These are phyloP conservation scores for Dioszegia crocea DNA, from an alignment of 768 basidiomycete genomes.

Conservation along the genomic window DNA sequence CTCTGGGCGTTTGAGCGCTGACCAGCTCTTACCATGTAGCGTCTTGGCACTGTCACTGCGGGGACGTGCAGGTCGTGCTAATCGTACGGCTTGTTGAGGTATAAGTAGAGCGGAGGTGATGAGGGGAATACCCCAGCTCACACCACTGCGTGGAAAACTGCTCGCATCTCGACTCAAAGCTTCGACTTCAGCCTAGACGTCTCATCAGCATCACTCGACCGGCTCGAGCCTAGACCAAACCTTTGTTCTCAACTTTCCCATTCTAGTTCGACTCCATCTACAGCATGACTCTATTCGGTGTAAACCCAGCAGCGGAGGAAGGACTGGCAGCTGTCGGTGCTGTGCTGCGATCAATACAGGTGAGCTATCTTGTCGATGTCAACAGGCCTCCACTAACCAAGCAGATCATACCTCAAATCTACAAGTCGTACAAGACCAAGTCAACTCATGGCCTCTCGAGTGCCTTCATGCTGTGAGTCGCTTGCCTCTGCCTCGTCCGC, in stretches of 20 bases:
- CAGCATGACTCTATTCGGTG: constrained; percentile 5
- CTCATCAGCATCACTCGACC: background rate
- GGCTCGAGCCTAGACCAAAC: no score
- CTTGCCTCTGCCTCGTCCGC: background rate
- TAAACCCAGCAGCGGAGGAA: constrained; percentile 56
- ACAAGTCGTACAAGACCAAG: constrained; percentile 67
- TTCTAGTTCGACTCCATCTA: no score
- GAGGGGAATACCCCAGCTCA: background rate
- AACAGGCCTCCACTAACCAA: background rate
- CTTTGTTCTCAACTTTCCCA: no score
- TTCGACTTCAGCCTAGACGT: background rate
- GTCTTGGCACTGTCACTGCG: background rate
- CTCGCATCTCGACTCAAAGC: background rate
- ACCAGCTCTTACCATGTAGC: background rate
- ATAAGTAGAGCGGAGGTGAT: background rate
- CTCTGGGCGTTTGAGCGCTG: background rate
- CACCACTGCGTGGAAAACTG: constrained; percentile 1
- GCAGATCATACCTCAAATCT: constrained; percentile 63
- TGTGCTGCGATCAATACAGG: constrained; percentile 37
- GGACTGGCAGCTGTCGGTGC: constrained; percentile 66
- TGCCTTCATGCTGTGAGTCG: constrained; percentile 59
- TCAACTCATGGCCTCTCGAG: constrained; percentile 67
- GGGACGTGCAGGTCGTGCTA: background rate
- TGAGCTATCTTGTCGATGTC: background rate
- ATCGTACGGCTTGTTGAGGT: background rate